A percentile compares a stretch with the other conserved stretches of the same genome.
Evolutionary conservation across 1,139 yeast species (phyloP).

Genomic region (Diutina mesorugosa): DNA sequence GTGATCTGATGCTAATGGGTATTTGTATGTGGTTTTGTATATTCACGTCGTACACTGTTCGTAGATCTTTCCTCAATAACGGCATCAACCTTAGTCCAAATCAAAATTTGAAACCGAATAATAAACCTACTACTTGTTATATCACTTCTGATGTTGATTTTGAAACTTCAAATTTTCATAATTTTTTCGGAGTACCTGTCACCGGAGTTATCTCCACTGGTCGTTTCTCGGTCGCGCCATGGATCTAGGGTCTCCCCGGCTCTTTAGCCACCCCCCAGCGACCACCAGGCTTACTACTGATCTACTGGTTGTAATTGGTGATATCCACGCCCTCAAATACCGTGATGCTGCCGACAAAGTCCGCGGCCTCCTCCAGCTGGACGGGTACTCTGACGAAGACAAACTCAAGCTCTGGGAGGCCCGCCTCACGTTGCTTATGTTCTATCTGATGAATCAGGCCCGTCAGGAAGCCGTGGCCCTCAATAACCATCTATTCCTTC

Average conservation of each 20-base stretch:
- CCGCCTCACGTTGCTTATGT: constrained; percentile 19
- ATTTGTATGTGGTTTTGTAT: too few species aligned
- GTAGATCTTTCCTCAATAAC: too few species aligned
- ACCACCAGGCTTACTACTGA: background rate
- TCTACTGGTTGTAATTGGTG: background rate
- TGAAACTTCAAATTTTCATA: too few species aligned
- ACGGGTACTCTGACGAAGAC: background rate
- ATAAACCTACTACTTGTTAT: too few species aligned
- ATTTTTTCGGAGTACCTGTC: too few species aligned
- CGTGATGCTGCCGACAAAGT: background rate
- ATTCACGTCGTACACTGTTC: too few species aligned
- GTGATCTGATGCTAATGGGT: too few species aligned
- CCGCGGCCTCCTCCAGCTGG: background rate
- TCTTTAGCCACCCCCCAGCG: background rate
- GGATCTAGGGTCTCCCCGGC: background rate
- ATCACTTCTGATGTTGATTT: too few species aligned
- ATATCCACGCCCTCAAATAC: background rate
- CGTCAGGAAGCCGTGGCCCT: constrained; percentile 25
- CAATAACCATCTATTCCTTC: constrained; percentile 22
- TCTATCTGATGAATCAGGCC: constrained; percentile 19
- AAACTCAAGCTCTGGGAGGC: constrained; percentile 23
- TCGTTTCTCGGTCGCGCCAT: background rate
- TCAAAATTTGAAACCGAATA: too few species aligned
- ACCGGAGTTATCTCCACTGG: too few species aligned
- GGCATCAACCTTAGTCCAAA: too few species aligned